Conservation (phyloP, 1,284 basidiomycete genomes). For the Entoloma clypeatum region DNA sequence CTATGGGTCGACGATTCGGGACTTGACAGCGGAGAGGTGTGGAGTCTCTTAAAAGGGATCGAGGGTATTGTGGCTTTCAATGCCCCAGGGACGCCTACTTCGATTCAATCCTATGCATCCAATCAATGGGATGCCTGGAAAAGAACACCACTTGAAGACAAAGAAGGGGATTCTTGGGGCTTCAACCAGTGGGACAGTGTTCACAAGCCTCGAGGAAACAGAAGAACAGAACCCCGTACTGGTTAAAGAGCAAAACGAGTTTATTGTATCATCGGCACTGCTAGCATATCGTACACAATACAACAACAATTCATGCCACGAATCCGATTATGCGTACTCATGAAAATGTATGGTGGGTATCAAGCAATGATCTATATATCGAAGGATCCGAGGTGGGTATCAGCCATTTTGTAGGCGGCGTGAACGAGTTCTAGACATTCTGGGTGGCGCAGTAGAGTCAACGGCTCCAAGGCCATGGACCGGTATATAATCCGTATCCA, state of each 20-base stretch:
- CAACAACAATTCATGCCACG: no score
- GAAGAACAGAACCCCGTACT: conserved; percentile 1
- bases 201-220: conserved; percentile 1
- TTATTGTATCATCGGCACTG: no score
- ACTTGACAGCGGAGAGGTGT: conserved; percentile 38
- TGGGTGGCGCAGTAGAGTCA: conserved; percentile 34
- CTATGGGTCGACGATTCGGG: conserved; percentile 47
- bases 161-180: conserved; percentile 31
- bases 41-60: conserved; percentile 36
- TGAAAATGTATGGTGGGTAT: no score
- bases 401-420: conserved; percentile 39
- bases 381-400: neutral
- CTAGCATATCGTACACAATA: neutral
- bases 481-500: conserved; percentile 74
- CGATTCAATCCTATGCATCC: conserved; percentile 10
- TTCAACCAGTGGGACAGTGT: conserved; percentile 39
- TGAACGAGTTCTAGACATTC: conserved; percentile 45
- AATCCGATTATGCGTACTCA: no score
- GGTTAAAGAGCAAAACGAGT: no score
- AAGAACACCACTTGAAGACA: conserved; percentile 23
- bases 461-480: conserved; percentile 72
- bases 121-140: conserved; percentile 43
- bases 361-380: neutral
- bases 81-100: neutral
- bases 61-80: conserved; percentile 31